Conservation (phyloP, 1,284 basidiomycete species). For the Malassezia sympodialis region DNA sequence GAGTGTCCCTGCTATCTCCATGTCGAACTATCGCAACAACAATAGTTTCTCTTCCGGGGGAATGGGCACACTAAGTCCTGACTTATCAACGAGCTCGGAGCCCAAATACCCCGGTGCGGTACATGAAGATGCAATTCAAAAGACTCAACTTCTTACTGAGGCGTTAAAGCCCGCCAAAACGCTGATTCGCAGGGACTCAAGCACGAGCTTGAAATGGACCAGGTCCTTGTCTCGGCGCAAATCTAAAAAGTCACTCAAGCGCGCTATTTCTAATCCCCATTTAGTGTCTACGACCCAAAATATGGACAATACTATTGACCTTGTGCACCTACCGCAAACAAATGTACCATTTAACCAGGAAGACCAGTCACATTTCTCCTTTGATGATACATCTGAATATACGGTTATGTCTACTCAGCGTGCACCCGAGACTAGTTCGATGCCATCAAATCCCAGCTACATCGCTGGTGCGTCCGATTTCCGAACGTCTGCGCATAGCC, state of each 20-base stretch:
- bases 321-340: conserved; percentile 8
- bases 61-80: not conserved
- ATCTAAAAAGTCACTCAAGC: conserved; percentile 12
- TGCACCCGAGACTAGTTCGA: not conserved
- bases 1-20: not conserved
- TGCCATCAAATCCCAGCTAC: not conserved
- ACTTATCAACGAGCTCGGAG: not conserved
- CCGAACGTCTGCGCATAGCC: not conserved
- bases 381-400: not conserved
- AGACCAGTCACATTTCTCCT: not conserved
- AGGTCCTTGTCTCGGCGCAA: conserved; percentile 8
- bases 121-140: conserved; percentile 4
- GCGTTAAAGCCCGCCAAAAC: conserved; percentile 6
- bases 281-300: conserved; percentile 15
- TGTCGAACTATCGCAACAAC: not conserved
- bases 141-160: conserved; percentile 10
- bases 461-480: not conserved
- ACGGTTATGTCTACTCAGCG: not conserved
- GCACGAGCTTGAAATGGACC: conserved; percentile 8
- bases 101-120: not conserved
- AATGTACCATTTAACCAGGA: not conserved
- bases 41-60: not conserved
- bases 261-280: conserved; percentile 16
- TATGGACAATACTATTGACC: conserved; percentile 15
- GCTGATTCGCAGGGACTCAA: not conserved